Conservation (phyloP, 1,284 basidiomycete genomes). For the Microbotryomycetes sp. region DNA sequence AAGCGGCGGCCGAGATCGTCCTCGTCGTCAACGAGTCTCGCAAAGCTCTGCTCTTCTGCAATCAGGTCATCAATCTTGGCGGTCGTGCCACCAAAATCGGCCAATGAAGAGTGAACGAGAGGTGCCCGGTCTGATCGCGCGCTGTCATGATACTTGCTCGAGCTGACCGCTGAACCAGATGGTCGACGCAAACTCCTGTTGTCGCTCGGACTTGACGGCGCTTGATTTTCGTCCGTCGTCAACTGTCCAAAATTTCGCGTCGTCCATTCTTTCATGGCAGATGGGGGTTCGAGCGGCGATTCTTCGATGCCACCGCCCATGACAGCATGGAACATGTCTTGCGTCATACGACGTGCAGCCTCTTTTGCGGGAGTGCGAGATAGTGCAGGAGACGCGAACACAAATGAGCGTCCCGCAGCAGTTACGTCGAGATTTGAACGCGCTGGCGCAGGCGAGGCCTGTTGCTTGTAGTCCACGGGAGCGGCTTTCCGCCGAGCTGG, state of each 20-base stretch:
- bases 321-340: slow-evolving; percentile 22
- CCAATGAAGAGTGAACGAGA: slow-evolving; percentile 4
- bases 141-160: background rate
- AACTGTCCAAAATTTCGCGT: background rate
- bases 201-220: background rate
- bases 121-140: background rate
- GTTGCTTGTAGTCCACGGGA: background rate
- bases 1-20: background rate
- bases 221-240: background rate
- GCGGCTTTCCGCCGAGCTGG: slow-evolving; percentile 16
- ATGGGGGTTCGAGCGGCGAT: slow-evolving; percentile 15
- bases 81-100: slow-evolving; percentile 42
- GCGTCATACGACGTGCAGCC: slow-evolving; percentile 19
- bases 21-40: slow-evolving; percentile 23
- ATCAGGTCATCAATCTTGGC: slow-evolving; percentile 35
- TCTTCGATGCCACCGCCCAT: slow-evolving; percentile 7
- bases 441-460: background rate
- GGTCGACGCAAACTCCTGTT: background rate
- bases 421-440: background rate
- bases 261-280: slow-evolving; percentile 7
- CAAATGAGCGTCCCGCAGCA: background rate
- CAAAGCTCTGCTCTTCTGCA: slow-evolving; percentile 7
- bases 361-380: slow-evolving; percentile 24
- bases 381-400: background rate
- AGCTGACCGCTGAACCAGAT: background rate